These are phyloP conservation scores for Vaccinium myrtillus DNA, from an alignment of 148 eudicot species.

Conservation along the genomic window DNA sequence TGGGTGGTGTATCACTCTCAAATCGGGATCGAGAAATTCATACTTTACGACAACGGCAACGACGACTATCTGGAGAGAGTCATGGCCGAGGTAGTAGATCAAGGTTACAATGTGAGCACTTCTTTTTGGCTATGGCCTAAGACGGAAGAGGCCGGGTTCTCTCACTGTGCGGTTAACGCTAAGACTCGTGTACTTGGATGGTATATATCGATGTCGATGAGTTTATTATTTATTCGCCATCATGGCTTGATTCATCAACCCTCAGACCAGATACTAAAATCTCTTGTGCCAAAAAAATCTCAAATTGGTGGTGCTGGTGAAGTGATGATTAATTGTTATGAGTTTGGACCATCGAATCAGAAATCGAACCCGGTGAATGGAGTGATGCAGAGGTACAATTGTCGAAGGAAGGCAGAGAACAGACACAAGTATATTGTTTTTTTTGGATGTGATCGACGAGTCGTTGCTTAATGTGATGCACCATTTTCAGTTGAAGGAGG, in stretches of 20 bases:
- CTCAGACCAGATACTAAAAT: conserved; percentile 22
- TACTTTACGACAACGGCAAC: conserved; percentile 67
- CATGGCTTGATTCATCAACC: conserved; percentile 34
- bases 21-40: conserved; percentile 59
- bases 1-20: conserved; percentile 59
- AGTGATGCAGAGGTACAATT: conserved; percentile 74
- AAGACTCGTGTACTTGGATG: conserved; percentile 52
- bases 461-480: conserved; percentile 68
- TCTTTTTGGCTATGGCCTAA: conserved; percentile 76
- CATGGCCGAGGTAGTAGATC: conserved; percentile 31
- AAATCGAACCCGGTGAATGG: conserved; percentile 48
- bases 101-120: conserved; percentile 46
- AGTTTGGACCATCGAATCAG: conserved; percentile 77
- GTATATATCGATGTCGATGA: conserved; percentile 63
- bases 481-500: conserved; percentile 54
- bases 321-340: conserved; percentile 43
- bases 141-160: conserved; percentile 75
- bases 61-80: conserved; percentile 40
- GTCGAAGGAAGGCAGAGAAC: conserved; percentile 40
- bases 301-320: conserved; percentile 32
- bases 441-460: conserved; percentile 42
- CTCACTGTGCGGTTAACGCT: conserved; percentile 49
- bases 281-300: conserved; percentile 15
- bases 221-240: conserved; percentile 48
- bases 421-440: conserved; percentile 70